Evolutionary conservation across 2,329 filamentous ascomycete genomes (phyloP), one percentile per base, ranked within the genome.

Genomic region (Pseudogymnoascus sp.): DNA sequence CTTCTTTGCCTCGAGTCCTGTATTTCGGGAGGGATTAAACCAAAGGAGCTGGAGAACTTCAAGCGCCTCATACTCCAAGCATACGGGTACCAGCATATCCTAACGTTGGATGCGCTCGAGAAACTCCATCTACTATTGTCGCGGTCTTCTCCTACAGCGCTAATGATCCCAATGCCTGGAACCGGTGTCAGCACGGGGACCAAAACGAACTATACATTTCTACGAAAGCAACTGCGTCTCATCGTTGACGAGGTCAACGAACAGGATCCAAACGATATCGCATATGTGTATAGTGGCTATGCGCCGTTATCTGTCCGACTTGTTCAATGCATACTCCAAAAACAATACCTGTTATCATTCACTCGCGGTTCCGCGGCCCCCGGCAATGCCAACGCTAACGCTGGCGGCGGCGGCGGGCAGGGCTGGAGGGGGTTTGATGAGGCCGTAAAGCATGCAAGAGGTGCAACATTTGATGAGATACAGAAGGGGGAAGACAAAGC

Each of bases 241-340:
- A 96, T 97, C 72, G 89, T 97, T 63, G 94, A 99, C 73, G 94
- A 97, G 73, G 93, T 99, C 40, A 92, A 96, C 72, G 94, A 99
- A 75, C 87, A 94, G 64, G 89, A 95, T 56, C 94, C 94, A 2
- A 90, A 94, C 70, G 94, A 99, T 70, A 88, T 97, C 65, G 89
- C 92, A n/a, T 99, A 99, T 71, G 92, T 97, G 10, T 99, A 97
- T 76, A 96, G 91, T 67, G 95, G 94, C 61, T 99, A 97, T 73
- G 94, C 95, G 4, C 95, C 94, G 0, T 82, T 99, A 11, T 96
- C 91, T 50, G 84, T 97, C 62, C 87, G 94, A 14, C 83, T 99
- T 4, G 88, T 99, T 5, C 95, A 99, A 75, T 94, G 91, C 72
- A 84, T 97, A 60, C 77, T 99, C 59, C 92, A 97, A 74, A 99